phyloP scores from a whole-genome alignment of 2,329 filamentous ascomycete genomes.

The Aspergillus floridensis region DNA sequence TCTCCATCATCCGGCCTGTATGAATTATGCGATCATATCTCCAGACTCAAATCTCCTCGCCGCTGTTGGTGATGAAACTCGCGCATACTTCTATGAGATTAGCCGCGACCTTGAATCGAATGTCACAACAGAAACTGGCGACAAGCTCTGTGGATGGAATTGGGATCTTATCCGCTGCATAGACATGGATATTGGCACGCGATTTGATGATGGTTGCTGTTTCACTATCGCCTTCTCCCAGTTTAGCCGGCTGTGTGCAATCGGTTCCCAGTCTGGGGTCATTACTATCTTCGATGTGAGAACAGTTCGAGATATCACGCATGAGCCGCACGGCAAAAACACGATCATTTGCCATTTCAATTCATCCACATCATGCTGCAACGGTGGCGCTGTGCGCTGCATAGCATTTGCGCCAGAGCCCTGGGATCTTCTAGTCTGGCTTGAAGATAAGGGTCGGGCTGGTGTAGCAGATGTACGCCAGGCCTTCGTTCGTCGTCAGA shows the following conservation, averaged over 20 bases:
- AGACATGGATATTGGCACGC: slow-evolving; percentile 41
- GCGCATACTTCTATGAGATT: slow-evolving; percentile 74
- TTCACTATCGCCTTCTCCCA: slow-evolving; percentile 52
- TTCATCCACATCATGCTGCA: slow-evolving; percentile 70
- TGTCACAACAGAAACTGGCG: slow-evolving; percentile 28
- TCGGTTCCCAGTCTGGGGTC: slow-evolving; percentile 50
- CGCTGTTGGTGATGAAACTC: slow-evolving; percentile 83
- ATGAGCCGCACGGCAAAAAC: slow-evolving; percentile 32
- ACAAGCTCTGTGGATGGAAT: slow-evolving; percentile 39
- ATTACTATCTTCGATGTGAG: slow-evolving; percentile 47
- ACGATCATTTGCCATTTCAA: slow-evolving; percentile 69
- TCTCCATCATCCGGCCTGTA: slow-evolving; percentile 74
- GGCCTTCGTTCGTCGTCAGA: slow-evolving; percentile 45
- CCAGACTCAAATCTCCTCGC: slow-evolving; percentile 78
- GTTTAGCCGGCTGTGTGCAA: slow-evolving; percentile 48
- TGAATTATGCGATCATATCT: slow-evolving; percentile 93
- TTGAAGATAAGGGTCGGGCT: slow-evolving; percentile 68
- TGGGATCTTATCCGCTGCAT: slow-evolving; percentile 42
- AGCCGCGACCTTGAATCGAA: slow-evolving; percentile 31
- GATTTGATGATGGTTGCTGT: slow-evolving; percentile 44
- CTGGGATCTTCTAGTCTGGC: slow-evolving; percentile 89
- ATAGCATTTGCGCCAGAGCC: slow-evolving; percentile 91
- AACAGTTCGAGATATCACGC: slow-evolving; percentile 25
- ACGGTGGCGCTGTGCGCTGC: slow-evolving; percentile 76
- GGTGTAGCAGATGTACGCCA: slow-evolving; percentile 50